These are phyloP conservation scores for Wolfiporia cocos DNA, from an alignment of 1,284 basidiomycete species.

Conservation along the genomic window DNA sequence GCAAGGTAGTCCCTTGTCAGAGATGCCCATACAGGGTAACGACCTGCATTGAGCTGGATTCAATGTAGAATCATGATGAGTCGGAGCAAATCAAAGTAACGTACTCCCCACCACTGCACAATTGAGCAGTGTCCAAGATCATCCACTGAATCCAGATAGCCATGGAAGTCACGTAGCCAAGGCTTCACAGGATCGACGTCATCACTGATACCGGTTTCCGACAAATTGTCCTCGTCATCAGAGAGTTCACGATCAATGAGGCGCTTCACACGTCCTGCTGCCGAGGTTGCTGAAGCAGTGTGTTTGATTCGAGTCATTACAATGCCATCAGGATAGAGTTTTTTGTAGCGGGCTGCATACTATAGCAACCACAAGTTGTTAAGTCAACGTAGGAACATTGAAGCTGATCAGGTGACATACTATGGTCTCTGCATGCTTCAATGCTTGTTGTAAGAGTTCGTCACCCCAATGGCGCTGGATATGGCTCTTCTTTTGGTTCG, in stretches of 20 bases:
- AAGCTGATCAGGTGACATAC: background rate
- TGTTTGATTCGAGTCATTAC: too few species aligned
- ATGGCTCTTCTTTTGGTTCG: conserved; percentile 10
- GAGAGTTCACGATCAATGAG: background rate
- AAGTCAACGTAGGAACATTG: background rate
- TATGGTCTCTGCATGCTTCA: background rate
- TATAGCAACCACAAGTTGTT: background rate
- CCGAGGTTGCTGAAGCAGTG: background rate
- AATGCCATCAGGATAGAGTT: background rate
- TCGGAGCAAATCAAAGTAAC: conserved; percentile 5
- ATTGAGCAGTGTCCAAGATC: conserved; percentile 18
- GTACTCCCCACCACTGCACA: conserved; percentile 28
- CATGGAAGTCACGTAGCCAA: conserved; percentile 13
- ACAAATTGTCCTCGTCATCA: conserved; percentile 2
- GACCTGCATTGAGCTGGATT: conserved; percentile 9
- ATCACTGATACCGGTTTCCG: background rate
- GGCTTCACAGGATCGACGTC: background rate
- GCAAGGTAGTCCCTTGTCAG: conserved; percentile 14
- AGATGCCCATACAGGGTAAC: conserved; percentile 14
- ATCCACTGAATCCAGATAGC: conserved; percentile 19
- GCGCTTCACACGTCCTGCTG: background rate
- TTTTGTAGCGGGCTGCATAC: background rate
- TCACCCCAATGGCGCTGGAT: conserved; percentile 16
- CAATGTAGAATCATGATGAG: background rate
- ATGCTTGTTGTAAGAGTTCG: conserved; percentile 1